Conservation (phyloP, 805 yeast genomes). For the Phaffomyces opuntiae region DNA sequence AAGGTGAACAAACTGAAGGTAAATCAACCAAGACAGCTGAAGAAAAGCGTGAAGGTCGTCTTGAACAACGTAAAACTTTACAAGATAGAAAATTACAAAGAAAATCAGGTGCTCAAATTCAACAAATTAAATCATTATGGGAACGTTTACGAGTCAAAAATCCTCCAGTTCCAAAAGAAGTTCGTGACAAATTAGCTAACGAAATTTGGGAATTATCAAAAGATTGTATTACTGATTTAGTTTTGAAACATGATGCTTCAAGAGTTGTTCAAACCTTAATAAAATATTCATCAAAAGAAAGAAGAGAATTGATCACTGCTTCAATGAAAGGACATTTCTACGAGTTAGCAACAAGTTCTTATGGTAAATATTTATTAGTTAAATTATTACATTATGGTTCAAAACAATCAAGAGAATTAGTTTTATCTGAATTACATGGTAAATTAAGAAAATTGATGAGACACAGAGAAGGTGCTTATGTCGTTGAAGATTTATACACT, state of each 20-base stretch:
- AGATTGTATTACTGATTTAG: constrained; percentile 74
- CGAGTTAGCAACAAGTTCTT: constrained; percentile 81
- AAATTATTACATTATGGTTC: constrained; percentile 91
- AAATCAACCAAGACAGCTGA: constrained; percentile 25
- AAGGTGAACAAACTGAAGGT: constrained; percentile 13
- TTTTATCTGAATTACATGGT: constrained; percentile 85
- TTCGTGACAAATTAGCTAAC: constrained; percentile 69
- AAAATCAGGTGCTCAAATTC: constrained; percentile 81
- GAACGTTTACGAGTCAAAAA: constrained; percentile 81
- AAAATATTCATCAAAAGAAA: constrained; percentile 74
- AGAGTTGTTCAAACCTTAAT: constrained; percentile 92
- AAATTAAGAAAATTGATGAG: constrained; percentile 86
- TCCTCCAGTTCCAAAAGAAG: constrained; percentile 71
- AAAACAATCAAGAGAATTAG: constrained; percentile 65
- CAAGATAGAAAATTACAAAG: constrained; percentile 82
- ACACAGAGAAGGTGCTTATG: constrained; percentile 97
- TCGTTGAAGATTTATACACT: constrained; percentile 86
- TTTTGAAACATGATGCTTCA: constrained; percentile 92
- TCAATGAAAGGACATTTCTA: constrained; percentile 72
- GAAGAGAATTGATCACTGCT: constrained; percentile 62
- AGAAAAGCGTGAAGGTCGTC: constrained; percentile 56
- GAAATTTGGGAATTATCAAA: constrained; percentile 82
- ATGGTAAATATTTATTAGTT: constrained; percentile 87
- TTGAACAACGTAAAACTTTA: constrained; percentile 71
- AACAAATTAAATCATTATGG: constrained; percentile 82